Percentiles rank a stretch among this genome's conserved stretches.
phyloP scores from a whole-genome alignment of 2,329 filamentous ascomycete genomes.

The Anisogramma anomala region DNA sequence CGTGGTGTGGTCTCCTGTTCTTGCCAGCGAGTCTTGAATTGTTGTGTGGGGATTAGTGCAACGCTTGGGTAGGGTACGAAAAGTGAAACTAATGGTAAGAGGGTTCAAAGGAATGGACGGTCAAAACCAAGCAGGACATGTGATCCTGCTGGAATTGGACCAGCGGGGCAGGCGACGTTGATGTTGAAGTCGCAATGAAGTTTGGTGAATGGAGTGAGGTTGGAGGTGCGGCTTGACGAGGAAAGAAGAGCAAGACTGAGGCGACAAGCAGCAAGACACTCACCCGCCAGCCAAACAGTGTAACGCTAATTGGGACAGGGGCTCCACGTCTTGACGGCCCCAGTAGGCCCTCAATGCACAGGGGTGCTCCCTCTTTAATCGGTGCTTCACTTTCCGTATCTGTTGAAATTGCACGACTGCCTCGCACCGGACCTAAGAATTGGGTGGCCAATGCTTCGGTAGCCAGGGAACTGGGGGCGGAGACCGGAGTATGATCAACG shows the following conservation, averaged over 20 bases:
- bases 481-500: neutral
- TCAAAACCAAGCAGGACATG: constrained; percentile 41
- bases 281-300: neutral
- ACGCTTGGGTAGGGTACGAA: constrained; percentile 13
- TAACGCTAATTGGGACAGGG: neutral
- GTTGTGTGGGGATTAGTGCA: constrained; percentile 15
- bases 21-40: constrained; percentile 6
- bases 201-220: constrained; percentile 22
- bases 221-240: constrained; percentile 19
- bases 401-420: neutral
- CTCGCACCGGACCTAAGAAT: too few relatives aligned
- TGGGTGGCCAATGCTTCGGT: too few relatives aligned
- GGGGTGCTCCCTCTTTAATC: constrained; percentile 1
- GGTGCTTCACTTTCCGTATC: neutral
- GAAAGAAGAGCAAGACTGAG: constrained; percentile 1
- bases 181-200: constrained; percentile 16
- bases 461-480: constrained; percentile 13
- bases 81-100: constrained; percentile 15
- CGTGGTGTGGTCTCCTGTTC: constrained; percentile 1
- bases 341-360: too few relatives aligned
- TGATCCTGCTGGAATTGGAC: constrained; percentile 46
- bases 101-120: constrained; percentile 45
- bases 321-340: neutral
- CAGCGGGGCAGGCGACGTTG: constrained; percentile 24
- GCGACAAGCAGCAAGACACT: neutral